Conservation (phyloP, 176 grass and related monocot genomes). For the Elymus sibiricus region DNA sequence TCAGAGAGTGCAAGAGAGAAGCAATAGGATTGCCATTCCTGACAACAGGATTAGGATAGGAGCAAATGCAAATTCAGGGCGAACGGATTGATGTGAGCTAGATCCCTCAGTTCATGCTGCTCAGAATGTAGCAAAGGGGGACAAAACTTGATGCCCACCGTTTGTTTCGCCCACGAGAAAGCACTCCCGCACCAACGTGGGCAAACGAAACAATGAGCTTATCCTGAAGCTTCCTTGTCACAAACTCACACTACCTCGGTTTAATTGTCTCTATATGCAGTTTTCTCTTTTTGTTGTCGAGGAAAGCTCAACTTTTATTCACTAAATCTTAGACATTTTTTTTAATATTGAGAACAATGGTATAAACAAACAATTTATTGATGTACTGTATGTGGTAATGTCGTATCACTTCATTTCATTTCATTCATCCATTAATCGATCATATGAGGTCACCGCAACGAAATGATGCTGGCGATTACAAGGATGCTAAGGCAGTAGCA, state of each 20-base stretch:
- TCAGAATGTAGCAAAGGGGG: neutral
- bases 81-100: neutral
- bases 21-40: neutral
- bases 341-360: neutral
- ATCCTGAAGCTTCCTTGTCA: too few species aligned
- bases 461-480: conserved; percentile 26
- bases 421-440: conserved; percentile 22
- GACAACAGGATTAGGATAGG: neutral
- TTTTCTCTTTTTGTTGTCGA: neutral
- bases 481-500: conserved; percentile 34
- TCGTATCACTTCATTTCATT: neutral
- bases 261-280: neutral
- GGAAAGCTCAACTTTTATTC: neutral
- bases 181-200: neutral
- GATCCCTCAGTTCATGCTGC: neutral
- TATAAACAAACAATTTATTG: neutral
- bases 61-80: conserved; percentile 2
- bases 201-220: too few species aligned
- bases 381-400: neutral
- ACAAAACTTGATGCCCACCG: neutral
- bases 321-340: neutral
- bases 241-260: too few species aligned
- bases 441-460: neutral
- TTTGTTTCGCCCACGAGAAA: neutral
- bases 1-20: conserved; percentile 27